Evolutionary conservation across 495 filamentous ascomycete genomes (phyloP).

Genomic region (Podospora sp.): DNA sequence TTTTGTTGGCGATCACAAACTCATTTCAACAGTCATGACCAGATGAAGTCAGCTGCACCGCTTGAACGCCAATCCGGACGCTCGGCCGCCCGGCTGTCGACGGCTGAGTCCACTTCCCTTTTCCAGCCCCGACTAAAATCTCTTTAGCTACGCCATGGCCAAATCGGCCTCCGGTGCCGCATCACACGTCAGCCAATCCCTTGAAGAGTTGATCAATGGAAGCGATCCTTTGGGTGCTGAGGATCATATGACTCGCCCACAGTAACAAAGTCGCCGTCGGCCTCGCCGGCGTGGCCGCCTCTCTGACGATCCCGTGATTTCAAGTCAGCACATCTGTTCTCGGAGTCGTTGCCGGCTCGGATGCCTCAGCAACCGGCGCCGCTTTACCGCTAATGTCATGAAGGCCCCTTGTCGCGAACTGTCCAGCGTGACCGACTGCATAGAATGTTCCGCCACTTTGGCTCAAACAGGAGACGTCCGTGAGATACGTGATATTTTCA

Average conservation of each 20-base stretch:
- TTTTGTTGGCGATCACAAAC: too few species aligned
- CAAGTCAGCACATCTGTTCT: background rate
- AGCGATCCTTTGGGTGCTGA: background rate
- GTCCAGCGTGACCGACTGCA: background rate
- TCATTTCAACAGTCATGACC: background rate
- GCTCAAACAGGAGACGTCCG: background rate
- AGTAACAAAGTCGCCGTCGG: background rate
- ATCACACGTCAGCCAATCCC: background rate
- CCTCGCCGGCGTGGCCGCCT: background rate
- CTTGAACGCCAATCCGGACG: background rate
- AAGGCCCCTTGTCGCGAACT: background rate
- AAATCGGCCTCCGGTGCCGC: background rate
- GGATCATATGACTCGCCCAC: conserved; percentile 8
- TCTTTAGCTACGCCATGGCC: background rate
- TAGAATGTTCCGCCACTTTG: background rate
- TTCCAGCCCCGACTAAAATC: background rate
- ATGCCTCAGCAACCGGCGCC: background rate
- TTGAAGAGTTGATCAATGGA: background rate
- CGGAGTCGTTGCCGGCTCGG: background rate
- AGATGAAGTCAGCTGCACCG: background rate
- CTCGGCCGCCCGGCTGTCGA: conserved; percentile 1
- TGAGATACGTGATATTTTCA: background rate
- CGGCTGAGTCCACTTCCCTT: conserved; percentile 15
- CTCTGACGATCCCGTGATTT: background rate
- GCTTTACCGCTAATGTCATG: background rate